Evolutionary conservation across 108 stramenopile genomes (phyloP).

Genomic region (Skeletonema costatum): DNA sequence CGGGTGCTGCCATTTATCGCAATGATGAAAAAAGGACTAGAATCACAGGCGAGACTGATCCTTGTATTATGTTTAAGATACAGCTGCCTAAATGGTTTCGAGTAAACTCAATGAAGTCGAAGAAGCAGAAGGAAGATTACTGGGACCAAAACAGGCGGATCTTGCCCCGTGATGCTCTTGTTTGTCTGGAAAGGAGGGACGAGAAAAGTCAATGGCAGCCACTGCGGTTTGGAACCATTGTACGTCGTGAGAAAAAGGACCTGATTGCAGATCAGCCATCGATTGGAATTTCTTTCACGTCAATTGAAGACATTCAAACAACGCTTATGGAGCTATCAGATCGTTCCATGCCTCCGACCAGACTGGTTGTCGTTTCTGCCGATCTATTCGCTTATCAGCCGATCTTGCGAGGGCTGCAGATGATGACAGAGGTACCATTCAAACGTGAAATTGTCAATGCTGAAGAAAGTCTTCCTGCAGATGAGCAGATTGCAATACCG

Average conservation of each 20-base stretch:
- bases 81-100: conserved; percentile 20
- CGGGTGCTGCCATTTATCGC: conserved; percentile 4
- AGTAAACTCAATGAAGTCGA: conserved; percentile 9
- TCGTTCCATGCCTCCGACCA: conserved; percentile 6
- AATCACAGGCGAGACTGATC: conserved; percentile 10
- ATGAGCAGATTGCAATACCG: not conserved
- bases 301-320: not conserved
- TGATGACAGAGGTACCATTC: conserved; percentile 19
- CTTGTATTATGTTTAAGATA: conserved; percentile 16
- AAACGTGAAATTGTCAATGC: conserved; percentile 12
- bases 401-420: conserved; percentile 10
- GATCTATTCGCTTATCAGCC: conserved; percentile 25
- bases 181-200: conserved; percentile 15
- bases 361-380: conserved; percentile 18
- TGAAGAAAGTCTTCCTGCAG: not conserved
- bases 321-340: conserved; percentile 10
- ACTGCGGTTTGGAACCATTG: conserved; percentile 17
- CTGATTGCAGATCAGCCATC: conserved; percentile 3
- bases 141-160: conserved; percentile 18
- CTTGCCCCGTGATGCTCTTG: conserved; percentile 9
- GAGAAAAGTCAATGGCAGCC: conserved; percentile 5
- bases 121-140: conserved; percentile 1
- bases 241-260: conserved; percentile 2
- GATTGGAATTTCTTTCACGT: conserved; percentile 13
- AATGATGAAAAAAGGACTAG: not conserved